phyloP scores from a whole-genome alignment of 306 rosid genomes.

The Ochetophila trinervis region DNA sequence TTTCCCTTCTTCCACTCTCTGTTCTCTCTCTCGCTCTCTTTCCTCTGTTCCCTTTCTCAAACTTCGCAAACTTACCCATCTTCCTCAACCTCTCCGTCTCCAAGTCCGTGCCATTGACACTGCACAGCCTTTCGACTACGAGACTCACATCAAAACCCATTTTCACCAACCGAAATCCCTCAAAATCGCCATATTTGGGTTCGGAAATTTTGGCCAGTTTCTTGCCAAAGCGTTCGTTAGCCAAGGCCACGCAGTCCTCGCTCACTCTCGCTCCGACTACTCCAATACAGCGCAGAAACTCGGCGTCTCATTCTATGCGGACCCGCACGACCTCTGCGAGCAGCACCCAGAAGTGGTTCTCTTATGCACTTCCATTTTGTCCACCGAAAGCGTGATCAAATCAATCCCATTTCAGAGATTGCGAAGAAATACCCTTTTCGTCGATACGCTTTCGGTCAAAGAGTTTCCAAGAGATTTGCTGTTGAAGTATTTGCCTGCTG shows the following conservation, averaged over 20 bases:
- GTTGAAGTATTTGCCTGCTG: conserved; percentile 8
- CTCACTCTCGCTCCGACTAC: conserved; percentile 24
- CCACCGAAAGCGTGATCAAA: conserved; percentile 14
- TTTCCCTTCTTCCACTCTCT: neutral
- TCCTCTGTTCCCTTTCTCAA: neutral
- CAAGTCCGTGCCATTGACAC: conserved; percentile 7
- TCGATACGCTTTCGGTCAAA: conserved; percentile 18
- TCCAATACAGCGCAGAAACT: neutral
- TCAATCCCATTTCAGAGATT: conserved; percentile 21
- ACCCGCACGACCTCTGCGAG: conserved; percentile 22
- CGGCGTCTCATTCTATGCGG: conserved; percentile 10
- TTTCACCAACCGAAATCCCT: conserved; percentile 4
- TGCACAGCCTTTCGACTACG: conserved; percentile 10
- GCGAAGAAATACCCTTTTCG: conserved; percentile 13
- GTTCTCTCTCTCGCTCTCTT: neutral
- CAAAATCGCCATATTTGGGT: conserved; percentile 24
- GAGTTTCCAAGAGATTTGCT: conserved; percentile 17
- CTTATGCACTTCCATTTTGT: conserved; percentile 19
- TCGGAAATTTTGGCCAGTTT: conserved; percentile 24
- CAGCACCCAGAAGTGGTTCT: conserved; percentile 26
- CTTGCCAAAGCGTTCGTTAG: conserved; percentile 12
- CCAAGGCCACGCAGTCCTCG: conserved; percentile 18
- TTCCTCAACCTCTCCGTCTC: neutral
- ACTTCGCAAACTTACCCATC: neutral
- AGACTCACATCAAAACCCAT: conserved; percentile 5